Evolutionary conservation across 2,329 filamentous ascomycete genomes (phyloP), one percentile per base, ranked within the genome.

Genomic region (Aspergillus brunneoviolaceus): DNA sequence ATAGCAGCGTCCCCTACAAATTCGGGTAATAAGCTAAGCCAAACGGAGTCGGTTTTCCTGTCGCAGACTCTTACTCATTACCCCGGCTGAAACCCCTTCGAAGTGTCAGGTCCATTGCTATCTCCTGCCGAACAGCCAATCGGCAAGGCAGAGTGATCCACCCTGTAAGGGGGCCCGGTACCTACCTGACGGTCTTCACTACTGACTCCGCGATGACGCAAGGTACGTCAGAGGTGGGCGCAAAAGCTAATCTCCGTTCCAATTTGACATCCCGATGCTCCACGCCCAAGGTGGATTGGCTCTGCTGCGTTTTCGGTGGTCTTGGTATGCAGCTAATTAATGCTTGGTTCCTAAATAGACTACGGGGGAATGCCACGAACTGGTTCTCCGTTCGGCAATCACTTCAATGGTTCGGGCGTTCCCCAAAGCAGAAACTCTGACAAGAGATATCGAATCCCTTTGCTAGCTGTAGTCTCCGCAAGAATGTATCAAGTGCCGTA

Each of bases 211-310:
- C 52, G 57, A 60, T 45, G 49, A 60, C 53, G 60, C 57, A 62
- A 57, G 60, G 49, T 29, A 58, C 49, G 31, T 25, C 42, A 23
- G 48, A 23, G 27, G 42, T 55, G 42, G 53, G 35, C 42, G 53
- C 19, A 42, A 51, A 49, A 57, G 55, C 49, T 57, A 50, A 57
- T 57, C 35, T 57, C 49, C 50, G 49, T 57, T 35, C 39, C 45
- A 31, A 49, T 45, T 21, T 60, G 33, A 62, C 25, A 48, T 50
- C 29, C 19, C 31, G 39, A 47, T 42, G 29, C 47, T 51, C 54
- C 57, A 60, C 59, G 57, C 60, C 48, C 57, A 60, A 60, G 21
- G 47, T 35, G 51, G 53, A 60, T 60, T 57, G 60, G 58, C 53
- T 60, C 50, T 60, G 10, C 58, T 51, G 53, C 27, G 42, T 35